Evolutionary conservation across 306 rosid genomes (phyloP), one percentile per base, ranked within the genome.

Genomic region (Senna siamea): DNA sequence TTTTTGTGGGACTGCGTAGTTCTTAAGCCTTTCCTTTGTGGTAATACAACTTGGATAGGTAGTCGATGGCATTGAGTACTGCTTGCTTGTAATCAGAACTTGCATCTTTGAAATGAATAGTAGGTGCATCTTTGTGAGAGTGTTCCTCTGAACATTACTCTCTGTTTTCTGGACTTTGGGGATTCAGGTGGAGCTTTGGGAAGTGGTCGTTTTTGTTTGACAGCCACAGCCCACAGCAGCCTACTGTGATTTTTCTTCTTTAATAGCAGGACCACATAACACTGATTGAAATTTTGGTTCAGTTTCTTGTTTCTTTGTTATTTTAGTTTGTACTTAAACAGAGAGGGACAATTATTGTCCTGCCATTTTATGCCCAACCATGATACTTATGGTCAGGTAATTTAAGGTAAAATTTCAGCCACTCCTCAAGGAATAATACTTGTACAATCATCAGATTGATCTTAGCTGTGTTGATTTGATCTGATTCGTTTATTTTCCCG

Each of bases 41-140:
- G 81, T 89, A 87, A 1, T 93, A 92, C 68, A 93, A 90, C 85
- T 90, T 90, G 66, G 86, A 82, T 75, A 90, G 80, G 78, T 93
- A 89, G 76, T 90, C 96, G 34, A 90, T 85, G 68, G 88, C 92
- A 79, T 90, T 87, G 64, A 89, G 90, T 3, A 87, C 90, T n/a
- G 95, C 96, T 40, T 88, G 65, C 81, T 90, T 89, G 86, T 90
- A 93, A 50, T 97, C 30, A 26, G 30, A 26, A 26, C 30, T 26
- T 26, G 30, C 30, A 69, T 89, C 98, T 46, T 88, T 87, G 73
- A 55, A 50, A 54, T 66, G 20, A 60, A 28, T 26, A 17, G 7
- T 41, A 41, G 56, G 52, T 40, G 51, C 20, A n/a, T n/a, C n/a
- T 40, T 12, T 41, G 18, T 13, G 54, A 64, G 20, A 12, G 37